Base-by-base conservation (phyloP, 371 early-diverging fungal species). In the Mortierella polycephala region DNA sequence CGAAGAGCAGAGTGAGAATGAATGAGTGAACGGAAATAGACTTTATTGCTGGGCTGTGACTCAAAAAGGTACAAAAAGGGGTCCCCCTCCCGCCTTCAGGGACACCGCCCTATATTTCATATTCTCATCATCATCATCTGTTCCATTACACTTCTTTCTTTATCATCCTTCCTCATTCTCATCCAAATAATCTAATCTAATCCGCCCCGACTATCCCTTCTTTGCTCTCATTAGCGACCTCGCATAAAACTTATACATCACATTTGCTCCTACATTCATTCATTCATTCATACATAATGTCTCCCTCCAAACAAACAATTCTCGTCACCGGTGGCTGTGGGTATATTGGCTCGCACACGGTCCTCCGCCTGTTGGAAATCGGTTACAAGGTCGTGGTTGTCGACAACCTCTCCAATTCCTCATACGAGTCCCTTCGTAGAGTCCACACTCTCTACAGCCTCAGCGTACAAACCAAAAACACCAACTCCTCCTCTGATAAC, bases 311-410 rank as follows among this genome's bases (percentile, higher is more conserved):
- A 55, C 71, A 74, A 55, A 76, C 69, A 77, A 90, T 96, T 56
- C 87, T 96, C 52, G 95, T 96, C 58, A 95, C 95, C 18, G 96
- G 96, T 12, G 96, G 96, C 20, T 92, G 94, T 70, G 96, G 96
- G 6, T 96, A 93, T 75, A 95, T 96, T 66, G 96, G 96, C 30
- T 93, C 93, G 37, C 96, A 96, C 85, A 95, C 95, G 0, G 93
- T 92, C 30, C 74, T 95, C 30, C 93, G 94, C 68, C 87, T 96
- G 9, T 73, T 95, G 62, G 85, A 87, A 42, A 76, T 85, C 14
- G 91, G 92, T 45, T 89, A 87, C 81, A 85, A 90, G 62, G 89
- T 94, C 50, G 92, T 95, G 9, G 92, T 94, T 4, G 86, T 94
- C 66, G 95, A 95, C 75, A 95, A 94, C 72, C 84, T 95, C 74